Percentiles rank a stretch among this genome's conserved stretches.
Evolutionary conservation across 345 rosid genomes (phyloP).

Genomic region (Murraya paniculata): DNA sequence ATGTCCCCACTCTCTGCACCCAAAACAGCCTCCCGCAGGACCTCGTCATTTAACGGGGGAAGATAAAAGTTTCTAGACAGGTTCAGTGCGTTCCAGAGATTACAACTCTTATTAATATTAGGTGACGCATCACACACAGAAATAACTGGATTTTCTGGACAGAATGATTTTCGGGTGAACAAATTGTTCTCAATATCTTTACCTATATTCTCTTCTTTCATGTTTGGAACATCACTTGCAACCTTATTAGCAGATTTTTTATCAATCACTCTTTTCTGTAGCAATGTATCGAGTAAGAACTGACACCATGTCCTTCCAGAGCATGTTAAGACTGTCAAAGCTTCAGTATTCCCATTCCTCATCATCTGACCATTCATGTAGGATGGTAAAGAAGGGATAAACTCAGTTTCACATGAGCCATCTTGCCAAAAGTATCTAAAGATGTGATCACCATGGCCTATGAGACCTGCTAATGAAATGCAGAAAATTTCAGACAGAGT

Average conservation of each 20-base stretch:
- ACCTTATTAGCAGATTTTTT: conserved; percentile 28
- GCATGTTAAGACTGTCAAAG: conserved; percentile 32
- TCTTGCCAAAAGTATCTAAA: conserved; percentile 51
- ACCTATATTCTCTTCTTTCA: conserved; percentile 18
- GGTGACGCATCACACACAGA: conserved; percentile 44
- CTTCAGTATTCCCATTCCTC: conserved; percentile 29
- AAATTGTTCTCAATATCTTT: conserved; percentile 27
- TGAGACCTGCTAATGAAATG: conserved; percentile 72
- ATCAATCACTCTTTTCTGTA: conserved; percentile 37
- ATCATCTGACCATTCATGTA: conserved; percentile 22
- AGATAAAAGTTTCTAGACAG: conserved; percentile 54
- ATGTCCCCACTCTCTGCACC: conserved; percentile 30
- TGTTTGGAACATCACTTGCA: conserved; percentile 26
- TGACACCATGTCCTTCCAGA: conserved; percentile 59
- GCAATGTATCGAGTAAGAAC: conserved; percentile 46
- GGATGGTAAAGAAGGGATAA: conserved; percentile 32
- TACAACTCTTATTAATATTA: conserved; percentile 36
- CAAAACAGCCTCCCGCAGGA: conserved; percentile 60
- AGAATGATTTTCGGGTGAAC: conserved; percentile 40
- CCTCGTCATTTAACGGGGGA: conserved; percentile 78
- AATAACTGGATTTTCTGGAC: conserved; percentile 76
- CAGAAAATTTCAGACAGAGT: conserved; percentile 78
- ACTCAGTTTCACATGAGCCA: conserved; percentile 36
- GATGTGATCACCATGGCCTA: conserved; percentile 73
- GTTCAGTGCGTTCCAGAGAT: conserved; percentile 55